These are phyloP conservation scores for Ceratocystis alfenasii DNA, from an alignment of 2,329 filamentous ascomycete species.

Conservation along the genomic window DNA sequence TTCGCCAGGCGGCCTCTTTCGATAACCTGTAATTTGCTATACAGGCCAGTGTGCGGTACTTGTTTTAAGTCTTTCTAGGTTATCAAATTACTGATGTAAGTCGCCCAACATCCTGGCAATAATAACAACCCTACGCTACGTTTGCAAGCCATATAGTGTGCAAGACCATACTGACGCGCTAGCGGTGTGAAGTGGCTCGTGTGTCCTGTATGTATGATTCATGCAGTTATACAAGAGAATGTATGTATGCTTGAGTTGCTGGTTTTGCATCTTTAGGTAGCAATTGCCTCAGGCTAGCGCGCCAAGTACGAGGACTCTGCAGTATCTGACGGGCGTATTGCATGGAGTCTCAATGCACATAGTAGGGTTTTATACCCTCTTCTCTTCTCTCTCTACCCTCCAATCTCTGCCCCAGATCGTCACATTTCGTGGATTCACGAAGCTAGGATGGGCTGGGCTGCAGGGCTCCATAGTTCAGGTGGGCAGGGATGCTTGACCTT, in stretches of 20 bases:
- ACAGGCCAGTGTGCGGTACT: neutral
- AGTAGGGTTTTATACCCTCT: neutral
- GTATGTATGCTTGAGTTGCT: neutral
- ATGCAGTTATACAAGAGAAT: neutral
- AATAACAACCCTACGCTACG: neutral
- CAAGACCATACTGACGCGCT: neutral
- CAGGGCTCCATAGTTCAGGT: constrained; percentile 13
- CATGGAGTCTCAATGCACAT: neutral
- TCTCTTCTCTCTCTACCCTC: neutral
- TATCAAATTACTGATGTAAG: neutral
- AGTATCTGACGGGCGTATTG: neutral
- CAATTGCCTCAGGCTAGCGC: neutral
- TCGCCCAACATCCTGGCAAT: neutral
- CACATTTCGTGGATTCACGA: neutral
- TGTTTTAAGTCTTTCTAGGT: neutral
- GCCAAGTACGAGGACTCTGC: neutral
- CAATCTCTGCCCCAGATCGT: neutral
- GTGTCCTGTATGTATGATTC: neutral
- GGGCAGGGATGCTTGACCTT: constrained; percentile 2
- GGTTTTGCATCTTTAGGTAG: neutral
- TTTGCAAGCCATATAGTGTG: neutral
- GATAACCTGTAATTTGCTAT: neutral
- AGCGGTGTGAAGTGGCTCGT: constrained; percentile 5
- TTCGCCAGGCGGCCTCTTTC: constrained; percentile 3
- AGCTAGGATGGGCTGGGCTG: neutral